Evolutionary conservation across 306 rosid species (phyloP), one percentile per base, ranked within the genome.

Genomic region (Gillenia trifoliata): DNA sequence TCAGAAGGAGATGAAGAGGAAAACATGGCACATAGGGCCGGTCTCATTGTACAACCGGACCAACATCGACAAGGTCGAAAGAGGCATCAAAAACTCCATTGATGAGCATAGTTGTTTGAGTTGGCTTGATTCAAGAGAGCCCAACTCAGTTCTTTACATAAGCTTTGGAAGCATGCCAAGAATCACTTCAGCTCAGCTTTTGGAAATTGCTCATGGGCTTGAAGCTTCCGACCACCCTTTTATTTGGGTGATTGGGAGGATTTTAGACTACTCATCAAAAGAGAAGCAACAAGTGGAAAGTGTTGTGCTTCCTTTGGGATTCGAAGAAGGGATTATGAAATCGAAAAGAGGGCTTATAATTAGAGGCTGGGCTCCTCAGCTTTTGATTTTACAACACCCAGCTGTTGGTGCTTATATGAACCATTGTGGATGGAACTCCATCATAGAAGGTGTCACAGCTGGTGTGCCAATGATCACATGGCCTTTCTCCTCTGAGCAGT

Each of bases 221-320:
- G 96, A 88, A 33, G 87, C 90, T 50, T 79, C 85, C 22, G 66
- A 77, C 33, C 83, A 81, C 26, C 64, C 84, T 3, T 90, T 90
- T 79, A 81, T 90, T 71, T 90, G 96, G 96, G 96, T 90, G 30
- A 73, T 89, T 38, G 89, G 92, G 45, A 80, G 83, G 38, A 77
- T 75, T 23, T 45, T 78, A 28, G 62, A 65, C 6, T 38, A 36
- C 15, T 71, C 73, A 23, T 13, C 41, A 15, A 54, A 15, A 26
- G 70, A 3, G 54, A 64, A 16, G 12, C 62, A 25, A 0, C n/a
- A 38, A n/a, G 69, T 55, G 28, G 81, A 68, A 5, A 66, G 2
- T 1, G 73, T 56, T 66, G 25, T 55, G 59, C 77, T 78, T 23
- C 82, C 77, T 13, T 17, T 4, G 3, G 77, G 64, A 30, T 66